Percentiles rank a stretch among this genome's conserved stretches.
Conservation (phyloP, 2,329 filamentous ascomycete species). For the Colletotrichum tropicicola region DNA sequence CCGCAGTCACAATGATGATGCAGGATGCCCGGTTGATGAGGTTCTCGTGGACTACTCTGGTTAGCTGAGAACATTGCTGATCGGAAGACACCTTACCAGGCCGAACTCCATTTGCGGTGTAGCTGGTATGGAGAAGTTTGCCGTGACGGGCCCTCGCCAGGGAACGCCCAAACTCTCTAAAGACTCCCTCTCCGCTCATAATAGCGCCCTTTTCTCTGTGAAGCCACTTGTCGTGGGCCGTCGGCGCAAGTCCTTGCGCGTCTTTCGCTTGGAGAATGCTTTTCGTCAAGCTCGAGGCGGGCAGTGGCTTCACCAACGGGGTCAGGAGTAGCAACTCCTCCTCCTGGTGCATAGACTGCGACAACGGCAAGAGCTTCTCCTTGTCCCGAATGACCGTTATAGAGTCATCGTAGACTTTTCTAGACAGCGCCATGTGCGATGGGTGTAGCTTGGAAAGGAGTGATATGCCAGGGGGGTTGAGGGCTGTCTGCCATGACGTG, state of each 20-base stretch:
- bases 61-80: slow-evolving; percentile 14
- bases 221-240: slow-evolving; percentile 62
- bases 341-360: slow-evolving; percentile 80
- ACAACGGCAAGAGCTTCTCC: slow-evolving; percentile 83
- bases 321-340: slow-evolving; percentile 92
- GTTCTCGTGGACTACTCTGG: slow-evolving; percentile 78
- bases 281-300: slow-evolving; percentile 85
- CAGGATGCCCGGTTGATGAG: slow-evolving; percentile 88
- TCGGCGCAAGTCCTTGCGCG: slow-evolving; percentile 42
- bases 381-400: slow-evolving; percentile 94
- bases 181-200: slow-evolving; percentile 93
- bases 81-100: slow-evolving; percentile 57
- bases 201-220: slow-evolving; percentile 71
- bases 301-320: slow-evolving; percentile 90
- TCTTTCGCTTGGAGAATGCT: slow-evolving; percentile 67
- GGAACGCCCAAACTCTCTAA: slow-evolving; percentile 86
- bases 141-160: slow-evolving; percentile 88
- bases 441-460: slow-evolving; percentile 84
- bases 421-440: slow-evolving; percentile 82
- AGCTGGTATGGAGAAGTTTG: slow-evolving; percentile 91
- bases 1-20: slow-evolving; percentile 90
- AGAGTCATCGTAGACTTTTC: slow-evolving; percentile 87
- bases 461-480: slow-evolving; percentile 84
- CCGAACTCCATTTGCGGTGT: slow-evolving; percentile 90
- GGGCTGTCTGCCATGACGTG: slow-evolving; percentile 89